Conservation (phyloP, 768 basidiomycete species). For the Boletus huronensis region DNA sequence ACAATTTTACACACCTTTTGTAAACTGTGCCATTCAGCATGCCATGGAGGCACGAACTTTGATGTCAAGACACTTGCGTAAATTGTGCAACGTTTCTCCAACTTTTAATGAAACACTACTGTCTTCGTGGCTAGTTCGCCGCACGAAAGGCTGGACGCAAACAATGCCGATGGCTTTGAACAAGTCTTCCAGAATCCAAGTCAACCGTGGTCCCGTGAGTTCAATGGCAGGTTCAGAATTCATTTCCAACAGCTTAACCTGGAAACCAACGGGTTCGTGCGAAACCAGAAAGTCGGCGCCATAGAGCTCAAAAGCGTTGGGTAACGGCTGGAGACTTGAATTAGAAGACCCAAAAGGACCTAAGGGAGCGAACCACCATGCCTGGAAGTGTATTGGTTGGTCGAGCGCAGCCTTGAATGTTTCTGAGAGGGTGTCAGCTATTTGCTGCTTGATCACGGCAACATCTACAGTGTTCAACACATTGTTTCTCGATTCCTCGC, state of each 20-base stretch:
- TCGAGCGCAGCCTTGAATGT: constrained; percentile 83
- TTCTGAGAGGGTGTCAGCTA: constrained; percentile 66
- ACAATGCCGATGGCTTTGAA: constrained; percentile 68
- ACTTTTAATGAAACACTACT: constrained; percentile 40
- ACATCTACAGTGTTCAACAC: constrained; percentile 36
- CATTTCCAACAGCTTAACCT: constrained; percentile 80
- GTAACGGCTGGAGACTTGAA: constrained; percentile 53
- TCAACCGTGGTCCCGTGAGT: constrained; percentile 79
- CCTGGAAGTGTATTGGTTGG: constrained; percentile 85
- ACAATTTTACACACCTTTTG: neutral
- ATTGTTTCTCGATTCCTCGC: constrained; percentile 21
- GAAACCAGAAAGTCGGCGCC: constrained; percentile 90
- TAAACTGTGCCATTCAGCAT: constrained; percentile 1
- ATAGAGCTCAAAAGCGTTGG: constrained; percentile 93
- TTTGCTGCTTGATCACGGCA: constrained; percentile 53
- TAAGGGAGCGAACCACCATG: constrained; percentile 21
- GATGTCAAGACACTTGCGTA: constrained; percentile 68
- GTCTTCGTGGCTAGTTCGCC: neutral
- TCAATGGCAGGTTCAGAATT: constrained; percentile 97
- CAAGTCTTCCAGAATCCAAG: constrained; percentile 77
- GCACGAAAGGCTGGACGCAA: constrained; percentile 64
- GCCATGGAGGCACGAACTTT: constrained; percentile 37
- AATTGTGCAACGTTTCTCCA: constrained; percentile 48
- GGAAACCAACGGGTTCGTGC: constrained; percentile 39
- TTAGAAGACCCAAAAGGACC: neutral